Base-by-base conservation (phyloP, 495 filamentous ascomycete species). In the Collariella sp. region DNA sequence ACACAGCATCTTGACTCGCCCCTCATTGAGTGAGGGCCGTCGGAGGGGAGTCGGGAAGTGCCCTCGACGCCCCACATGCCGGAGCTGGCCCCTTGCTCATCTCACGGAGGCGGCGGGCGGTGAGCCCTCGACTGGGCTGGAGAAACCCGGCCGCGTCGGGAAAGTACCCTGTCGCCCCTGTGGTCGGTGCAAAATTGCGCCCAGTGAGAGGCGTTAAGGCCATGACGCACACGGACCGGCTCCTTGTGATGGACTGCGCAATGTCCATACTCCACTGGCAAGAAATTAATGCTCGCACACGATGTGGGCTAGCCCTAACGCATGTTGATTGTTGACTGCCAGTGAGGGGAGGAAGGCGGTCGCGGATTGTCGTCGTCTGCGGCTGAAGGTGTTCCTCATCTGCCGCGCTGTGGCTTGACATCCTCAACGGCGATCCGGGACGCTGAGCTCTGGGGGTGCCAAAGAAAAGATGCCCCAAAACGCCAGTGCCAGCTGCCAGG, bases 101-200 rank as follows among this genome's bases (percentile, higher is more conserved):
- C 49, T 53, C 53, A 38, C 46, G 62, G 26, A 31, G 26, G 45
- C 20, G 35, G 52, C 51, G 58, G 62, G 64, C 64, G 62, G 62
- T 67, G 64, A 62, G 55, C 12, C 35, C 33, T 51, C 19, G 31
- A 46, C 29, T 47, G 35, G 22, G 35, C 39, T 59, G 26, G 43
- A 57, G 26, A 59, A 46, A 44, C 51, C 23, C 48, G 58, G 54
- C 51, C 61, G 7, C 10, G 50, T 62, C 57, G 47, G 61, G 50
- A 59, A 62, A 60, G 56, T 35, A 49, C 38, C 26, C 18, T 54
- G 58, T 50, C 16, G 46, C 53, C 56, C 47, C 49, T 48, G 38
- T 46, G 50, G n/a, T 52, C 43, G 53, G 53, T 57, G 58, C 57
- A 34, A 16, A 34, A 47, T 44, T 19, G 23, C 42, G 38, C 39